A percentile compares a stretch with the other conserved stretches of the same genome.
phyloP scores from a whole-genome alignment of 371 early-diverging fungal genomes.

The Neoconidiobolus thromboides region DNA sequence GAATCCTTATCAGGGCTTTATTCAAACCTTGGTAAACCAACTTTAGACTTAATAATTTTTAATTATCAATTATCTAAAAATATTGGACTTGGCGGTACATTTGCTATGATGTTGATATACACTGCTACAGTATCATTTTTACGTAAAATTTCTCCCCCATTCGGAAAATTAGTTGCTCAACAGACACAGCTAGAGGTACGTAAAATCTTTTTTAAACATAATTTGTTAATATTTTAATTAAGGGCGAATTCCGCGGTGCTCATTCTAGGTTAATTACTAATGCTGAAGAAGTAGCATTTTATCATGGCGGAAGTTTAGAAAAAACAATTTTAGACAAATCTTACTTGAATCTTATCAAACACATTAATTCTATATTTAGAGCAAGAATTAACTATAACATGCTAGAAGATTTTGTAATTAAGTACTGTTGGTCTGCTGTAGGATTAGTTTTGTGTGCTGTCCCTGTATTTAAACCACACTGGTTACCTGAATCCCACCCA shows the following conservation, averaged over 20 bases:
- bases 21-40: constrained; percentile 69
- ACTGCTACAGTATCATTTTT: constrained; percentile 45
- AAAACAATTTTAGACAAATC: constrained; percentile 44
- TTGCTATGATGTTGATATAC: constrained; percentile 46
- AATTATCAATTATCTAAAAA: constrained; percentile 58
- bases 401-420: constrained; percentile 83
- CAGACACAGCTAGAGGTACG: constrained; percentile 59
- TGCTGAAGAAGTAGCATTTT: constrained; percentile 78
- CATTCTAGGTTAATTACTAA: constrained; percentile 74
- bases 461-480: constrained; percentile 58
- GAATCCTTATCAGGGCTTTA: constrained; percentile 51
- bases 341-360: constrained; percentile 46
- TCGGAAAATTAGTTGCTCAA: constrained; percentile 64
- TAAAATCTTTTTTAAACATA: not conserved
- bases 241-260: constrained; percentile 69
- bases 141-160: constrained; percentile 57
- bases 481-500: constrained; percentile 15
- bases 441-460: constrained; percentile 54
- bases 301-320: constrained; percentile 56
- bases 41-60: constrained; percentile 67
- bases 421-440: constrained; percentile 50
- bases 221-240: not conserved
- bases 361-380: constrained; percentile 61
- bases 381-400: constrained; percentile 65
- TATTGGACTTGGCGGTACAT: constrained; percentile 50